These are phyloP conservation scores for Colletotrichum cereale DNA, from an alignment of 2,329 filamentous ascomycete genomes.

Conservation along the genomic window DNA sequence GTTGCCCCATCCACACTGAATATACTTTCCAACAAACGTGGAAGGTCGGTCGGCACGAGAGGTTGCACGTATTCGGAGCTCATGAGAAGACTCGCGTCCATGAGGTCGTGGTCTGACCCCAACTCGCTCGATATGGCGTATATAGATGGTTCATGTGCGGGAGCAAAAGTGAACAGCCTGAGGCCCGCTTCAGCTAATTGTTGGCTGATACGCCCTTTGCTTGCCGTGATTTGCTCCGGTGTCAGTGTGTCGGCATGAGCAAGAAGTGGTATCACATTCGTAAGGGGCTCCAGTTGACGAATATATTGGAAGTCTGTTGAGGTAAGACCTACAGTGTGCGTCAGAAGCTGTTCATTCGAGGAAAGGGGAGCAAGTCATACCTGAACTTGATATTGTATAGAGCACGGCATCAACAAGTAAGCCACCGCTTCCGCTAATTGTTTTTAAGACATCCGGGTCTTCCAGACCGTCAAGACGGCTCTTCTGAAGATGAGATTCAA, in stretches of 20 bases:
- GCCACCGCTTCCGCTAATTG: conserved; percentile 86
- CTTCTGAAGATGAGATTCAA: conserved; percentile 77
- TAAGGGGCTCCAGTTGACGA: conserved; percentile 75
- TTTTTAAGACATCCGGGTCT: conserved; percentile 79
- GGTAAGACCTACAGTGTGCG: conserved; percentile 54
- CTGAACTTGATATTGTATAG: conserved; percentile 78
- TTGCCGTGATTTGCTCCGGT: conserved; percentile 64
- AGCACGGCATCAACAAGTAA: conserved; percentile 87
- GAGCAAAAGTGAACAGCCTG: conserved; percentile 75
- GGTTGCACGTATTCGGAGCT: conserved; percentile 90
- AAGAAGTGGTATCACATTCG: conserved; percentile 88
- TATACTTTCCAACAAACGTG: conserved; percentile 75
- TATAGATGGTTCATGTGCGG: conserved; percentile 57
- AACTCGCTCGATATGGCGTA: conserved; percentile 84
- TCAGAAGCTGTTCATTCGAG: conserved; percentile 52
- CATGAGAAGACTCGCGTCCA: conserved; percentile 96
- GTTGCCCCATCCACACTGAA: conserved; percentile 84
- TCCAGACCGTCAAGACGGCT: conserved; percentile 70
- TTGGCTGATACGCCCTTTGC: conserved; percentile 71
- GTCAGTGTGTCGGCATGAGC: conserved; percentile 80
- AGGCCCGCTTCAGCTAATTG: conserved; percentile 70
- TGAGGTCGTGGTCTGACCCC: conserved; percentile 79
- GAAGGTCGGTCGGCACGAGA: conserved; percentile 80
- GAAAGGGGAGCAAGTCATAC: conserved; percentile 60
- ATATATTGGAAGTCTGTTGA: conserved; percentile 76